Evolutionary conservation across 1,284 basidiomycete species (phyloP).

Genomic region (Athelia psychrophila): DNA sequence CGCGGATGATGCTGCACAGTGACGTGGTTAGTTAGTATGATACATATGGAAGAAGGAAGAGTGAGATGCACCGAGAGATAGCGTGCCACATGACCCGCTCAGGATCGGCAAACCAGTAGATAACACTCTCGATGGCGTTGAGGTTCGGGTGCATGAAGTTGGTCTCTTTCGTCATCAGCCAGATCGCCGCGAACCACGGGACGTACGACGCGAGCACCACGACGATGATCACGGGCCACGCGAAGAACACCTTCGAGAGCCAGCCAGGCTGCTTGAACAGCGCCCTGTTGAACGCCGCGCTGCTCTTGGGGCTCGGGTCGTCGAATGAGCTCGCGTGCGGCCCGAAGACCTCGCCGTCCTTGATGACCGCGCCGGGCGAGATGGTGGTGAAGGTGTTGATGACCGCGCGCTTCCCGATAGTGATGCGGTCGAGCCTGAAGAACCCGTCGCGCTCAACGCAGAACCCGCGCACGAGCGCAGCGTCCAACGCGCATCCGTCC

Average conservation of each 20-base stretch:
- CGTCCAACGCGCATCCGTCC: conserved; percentile 41
- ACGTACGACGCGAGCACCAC: conserved; percentile 24
- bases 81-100: conserved; percentile 36
- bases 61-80: conserved; percentile 23
- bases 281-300: conserved; percentile 36
- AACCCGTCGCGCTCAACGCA: conserved; percentile 42
- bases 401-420: conserved; percentile 34
- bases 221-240: conserved; percentile 32
- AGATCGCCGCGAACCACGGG: conserved; percentile 39
- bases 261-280: conserved; percentile 27
- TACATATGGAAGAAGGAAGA: not conserved
- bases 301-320: conserved; percentile 29
- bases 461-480: conserved; percentile 39
- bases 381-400: conserved; percentile 43
- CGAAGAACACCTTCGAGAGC: conserved; percentile 31
- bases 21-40: conserved; percentile 7
- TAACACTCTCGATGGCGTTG: conserved; percentile 35
- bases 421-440: conserved; percentile 37
- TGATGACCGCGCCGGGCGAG: conserved; percentile 36
- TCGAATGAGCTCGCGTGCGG: conserved; percentile 43
- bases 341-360: conserved; percentile 36
- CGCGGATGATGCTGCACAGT: conserved; percentile 28
- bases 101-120: conserved; percentile 41
- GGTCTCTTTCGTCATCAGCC: conserved; percentile 32
- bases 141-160: conserved; percentile 20